Evolutionary conservation across 352 stramenopile species (phyloP).

Genomic region (Saprolegnia diclina): DNA sequence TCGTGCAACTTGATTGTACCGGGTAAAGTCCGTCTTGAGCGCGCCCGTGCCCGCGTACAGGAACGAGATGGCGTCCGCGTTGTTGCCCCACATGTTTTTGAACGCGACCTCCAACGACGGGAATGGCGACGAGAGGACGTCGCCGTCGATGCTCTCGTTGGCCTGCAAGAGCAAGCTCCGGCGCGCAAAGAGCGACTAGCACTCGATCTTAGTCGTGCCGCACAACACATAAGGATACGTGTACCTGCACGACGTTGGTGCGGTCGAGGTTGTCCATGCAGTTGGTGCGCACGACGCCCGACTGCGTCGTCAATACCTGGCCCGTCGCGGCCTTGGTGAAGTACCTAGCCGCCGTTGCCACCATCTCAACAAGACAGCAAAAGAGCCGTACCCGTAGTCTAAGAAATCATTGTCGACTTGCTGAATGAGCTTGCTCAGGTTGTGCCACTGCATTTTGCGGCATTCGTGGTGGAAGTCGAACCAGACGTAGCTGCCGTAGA

Average conservation of each 20-base stretch:
- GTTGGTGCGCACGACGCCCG: slow-evolving; percentile 93
- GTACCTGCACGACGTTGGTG: slow-evolving; percentile 72
- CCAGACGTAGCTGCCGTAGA: slow-evolving; percentile 76
- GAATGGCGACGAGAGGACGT: slow-evolving; percentile 65
- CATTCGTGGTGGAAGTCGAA: slow-evolving; percentile 98
- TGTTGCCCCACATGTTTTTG: slow-evolving; percentile 92
- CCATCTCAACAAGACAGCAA: slow-evolving; percentile 2
- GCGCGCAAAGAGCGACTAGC: slow-evolving; percentile 90
- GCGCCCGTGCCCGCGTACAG: slow-evolving; percentile 93
- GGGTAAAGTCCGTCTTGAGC: slow-evolving; percentile 95
- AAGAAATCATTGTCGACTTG: slow-evolving; percentile 81
- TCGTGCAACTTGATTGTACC: too few species aligned
- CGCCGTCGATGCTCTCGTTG: slow-evolving; percentile 61
- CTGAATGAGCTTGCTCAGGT: slow-evolving; percentile 86
- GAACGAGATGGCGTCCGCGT: slow-evolving; percentile 91
- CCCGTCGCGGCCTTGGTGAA: slow-evolving; percentile 52
- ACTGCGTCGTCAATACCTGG: slow-evolving; percentile 64
- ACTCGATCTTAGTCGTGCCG: not conserved
- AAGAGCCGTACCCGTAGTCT: slow-evolving; percentile 39
- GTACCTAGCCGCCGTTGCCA: slow-evolving; percentile 31
- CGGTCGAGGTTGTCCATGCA: slow-evolving; percentile 98
- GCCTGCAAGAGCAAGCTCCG: slow-evolving; percentile 84
- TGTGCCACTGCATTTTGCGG: slow-evolving; percentile 89
- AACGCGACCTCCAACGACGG: slow-evolving; percentile 66
- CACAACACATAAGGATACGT: not conserved